Evolutionary conservation across 129 eudicot genomes (phyloP), one percentile per base, ranked within the genome.

Genomic region (Gnaphalium uliginosum): DNA sequence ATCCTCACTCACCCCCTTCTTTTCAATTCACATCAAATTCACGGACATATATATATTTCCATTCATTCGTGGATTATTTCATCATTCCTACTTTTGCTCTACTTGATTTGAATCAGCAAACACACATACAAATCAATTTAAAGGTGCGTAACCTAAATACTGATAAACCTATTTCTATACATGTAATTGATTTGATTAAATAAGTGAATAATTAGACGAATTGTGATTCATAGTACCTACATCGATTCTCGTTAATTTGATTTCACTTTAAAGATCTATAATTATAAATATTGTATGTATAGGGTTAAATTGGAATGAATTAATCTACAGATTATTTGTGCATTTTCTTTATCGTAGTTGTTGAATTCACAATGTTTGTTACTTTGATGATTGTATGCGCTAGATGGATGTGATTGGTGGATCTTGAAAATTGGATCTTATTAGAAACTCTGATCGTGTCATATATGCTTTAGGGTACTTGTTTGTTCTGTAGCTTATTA

Each of bases 41-140:
- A 73, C 78, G 72, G 15, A 79, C 78, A 66, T 50, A 32, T 22
- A 26, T 22, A 14, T 11, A 72, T 76, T 64, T 60, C n/a, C 37
- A 29, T 48, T 10, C 37, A 17, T 7, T 32, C 15, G 83, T 79
- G 78, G 72, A 72, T 79, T 32, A 30, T 53, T 25, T 33, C 24
- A 3, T 57, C 67, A 63, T 78, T 79, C 57, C 82, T 62, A 15
- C 66, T 71, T 63, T 78, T 53, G 59, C 78, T 65, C 37, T 25
- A 72, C 83, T 79, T 68, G 83, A 72, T 72, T 79, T 65, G 37
- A 79, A 79, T 72, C 77, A 79, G 56, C 72, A 51, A 48, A 27
- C 53, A 22, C 63, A 62, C 15, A 69, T 27, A 46, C 39, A 71
- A 25, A 24, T 15, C 33, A 13, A 63, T 5, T 30, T 27, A 30